These are phyloP conservation scores for Rosa rugosa DNA, from an alignment of 306 rosid genomes.

Conservation along the genomic window DNA sequence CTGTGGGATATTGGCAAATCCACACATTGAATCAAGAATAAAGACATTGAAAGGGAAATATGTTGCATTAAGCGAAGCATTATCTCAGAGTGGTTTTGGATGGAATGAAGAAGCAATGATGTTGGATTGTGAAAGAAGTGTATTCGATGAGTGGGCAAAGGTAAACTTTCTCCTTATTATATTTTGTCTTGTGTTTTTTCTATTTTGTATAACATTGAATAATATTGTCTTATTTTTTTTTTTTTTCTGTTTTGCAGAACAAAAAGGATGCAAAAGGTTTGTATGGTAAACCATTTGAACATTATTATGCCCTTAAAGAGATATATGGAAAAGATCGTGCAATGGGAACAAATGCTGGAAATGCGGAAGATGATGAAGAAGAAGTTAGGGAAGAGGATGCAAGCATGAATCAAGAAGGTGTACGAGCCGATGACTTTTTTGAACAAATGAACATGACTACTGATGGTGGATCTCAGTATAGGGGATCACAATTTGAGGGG, in stretches of 20 bases:
- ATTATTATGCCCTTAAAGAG: background rate
- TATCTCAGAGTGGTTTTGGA: background rate
- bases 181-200: background rate
- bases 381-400: background rate
- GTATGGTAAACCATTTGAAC: background rate
- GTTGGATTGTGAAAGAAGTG: background rate
- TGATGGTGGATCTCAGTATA: background rate
- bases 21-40: conserved; percentile 1
- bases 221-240: too few species aligned
- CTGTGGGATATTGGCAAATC: background rate
- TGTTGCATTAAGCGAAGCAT: background rate
- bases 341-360: background rate
- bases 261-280: background rate
- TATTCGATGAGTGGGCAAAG: conserved; percentile 1
- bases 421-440: background rate
- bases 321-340: conserved; percentile 1
- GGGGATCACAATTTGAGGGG: background rate
- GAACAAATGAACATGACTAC: background rate
- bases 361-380: background rate
- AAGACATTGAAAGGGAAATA: background rate
- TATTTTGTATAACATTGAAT: too few species aligned
- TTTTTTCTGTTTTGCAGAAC: background rate
- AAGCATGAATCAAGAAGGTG: background rate
- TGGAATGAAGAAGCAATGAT: conserved; percentile 16
- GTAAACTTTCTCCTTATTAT: background rate